Evolutionary conservation across 2,329 filamentous ascomycete genomes (phyloP).

Genomic region (Fusarium anthophilum): DNA sequence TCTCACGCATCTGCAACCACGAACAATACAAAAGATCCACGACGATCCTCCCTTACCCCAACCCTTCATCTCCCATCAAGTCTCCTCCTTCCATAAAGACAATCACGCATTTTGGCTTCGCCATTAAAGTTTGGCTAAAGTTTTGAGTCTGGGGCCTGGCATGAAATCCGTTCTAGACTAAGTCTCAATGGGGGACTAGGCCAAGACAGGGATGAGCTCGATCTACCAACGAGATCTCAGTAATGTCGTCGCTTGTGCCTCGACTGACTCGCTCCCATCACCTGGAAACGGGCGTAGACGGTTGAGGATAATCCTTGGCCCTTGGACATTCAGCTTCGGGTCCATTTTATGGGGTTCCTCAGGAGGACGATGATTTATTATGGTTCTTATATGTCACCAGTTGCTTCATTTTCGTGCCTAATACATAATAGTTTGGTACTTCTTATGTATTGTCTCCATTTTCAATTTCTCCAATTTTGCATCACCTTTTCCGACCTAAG

Average conservation of each 20-base stretch:
- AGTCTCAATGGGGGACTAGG: background rate
- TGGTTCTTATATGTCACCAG: background rate
- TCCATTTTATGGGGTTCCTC: background rate
- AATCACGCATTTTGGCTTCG: background rate
- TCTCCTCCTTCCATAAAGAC: background rate
- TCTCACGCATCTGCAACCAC: background rate
- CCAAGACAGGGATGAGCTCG: background rate
- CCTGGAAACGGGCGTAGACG: background rate
- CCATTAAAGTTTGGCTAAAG: constrained; percentile 16
- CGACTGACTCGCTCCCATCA: background rate
- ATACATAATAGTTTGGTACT: background rate
- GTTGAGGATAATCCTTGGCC: background rate
- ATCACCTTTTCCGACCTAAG: rapidly evolving
- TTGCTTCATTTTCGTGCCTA: background rate
- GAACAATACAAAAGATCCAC: background rate
- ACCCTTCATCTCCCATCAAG: background rate
- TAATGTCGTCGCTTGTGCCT: background rate
- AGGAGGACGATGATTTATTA: background rate
- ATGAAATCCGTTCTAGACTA: background rate
- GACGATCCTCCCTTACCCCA: background rate
- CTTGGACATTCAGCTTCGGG: background rate
- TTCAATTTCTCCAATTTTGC: background rate
- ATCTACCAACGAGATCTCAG: background rate
- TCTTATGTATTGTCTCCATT: background rate
- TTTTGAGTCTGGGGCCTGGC: background rate